Evolutionary conservation across 208 protist genomes (phyloP), one percentile per base, ranked within the genome.

Genomic region (Naegleria lovaniensis): DNA sequence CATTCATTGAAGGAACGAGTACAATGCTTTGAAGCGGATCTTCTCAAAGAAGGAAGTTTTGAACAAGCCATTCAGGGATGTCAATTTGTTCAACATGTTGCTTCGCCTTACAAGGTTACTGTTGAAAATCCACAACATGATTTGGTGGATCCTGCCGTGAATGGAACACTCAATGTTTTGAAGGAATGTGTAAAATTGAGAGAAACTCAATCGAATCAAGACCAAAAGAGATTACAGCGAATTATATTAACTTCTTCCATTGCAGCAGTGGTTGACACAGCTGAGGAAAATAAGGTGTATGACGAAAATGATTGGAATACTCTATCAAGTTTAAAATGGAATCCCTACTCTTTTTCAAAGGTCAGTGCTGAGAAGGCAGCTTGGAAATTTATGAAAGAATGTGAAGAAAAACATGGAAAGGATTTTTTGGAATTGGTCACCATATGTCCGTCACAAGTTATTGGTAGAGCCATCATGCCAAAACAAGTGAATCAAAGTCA

Each of bases 71-170:
- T 89, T 3, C 5, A 89, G 25, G 85, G 43, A 19, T 52, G 41
- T 41, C 16, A 89, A 38, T 67, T 43, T 67, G 85, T 89, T 52
- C 41, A 55, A 5, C 85, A 89, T 67, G 22, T 25, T 41, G 85
- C 85, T n/a, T 67, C 48, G 55, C 85, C 85, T 5, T 89, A 40
- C 36, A 9, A n/a, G 9, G 13, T 52, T 4, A 11, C 39, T 6
- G 48, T 89, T 3, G 16, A 89, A 22, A 29, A 89, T 67, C 22
- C 41, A 19, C 85, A 89, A 67, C 38, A 0, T 5, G 85, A 89
- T 89, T 89, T 89, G 19, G 51, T 89, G 38, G 85, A 89, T 55
- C 85, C 85, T 36, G 85, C 85, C n/a, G 29, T 67, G 4, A 67
- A 55, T 5, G 85, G 85, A 55, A 89, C 85, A 5, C 5, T 59